A percentile compares a stretch with the other conserved stretches of the same genome.
These are phyloP conservation scores for Erysimum pusillum DNA, from an alignment of 441 rosid species.

Conservation along the genomic window DNA sequence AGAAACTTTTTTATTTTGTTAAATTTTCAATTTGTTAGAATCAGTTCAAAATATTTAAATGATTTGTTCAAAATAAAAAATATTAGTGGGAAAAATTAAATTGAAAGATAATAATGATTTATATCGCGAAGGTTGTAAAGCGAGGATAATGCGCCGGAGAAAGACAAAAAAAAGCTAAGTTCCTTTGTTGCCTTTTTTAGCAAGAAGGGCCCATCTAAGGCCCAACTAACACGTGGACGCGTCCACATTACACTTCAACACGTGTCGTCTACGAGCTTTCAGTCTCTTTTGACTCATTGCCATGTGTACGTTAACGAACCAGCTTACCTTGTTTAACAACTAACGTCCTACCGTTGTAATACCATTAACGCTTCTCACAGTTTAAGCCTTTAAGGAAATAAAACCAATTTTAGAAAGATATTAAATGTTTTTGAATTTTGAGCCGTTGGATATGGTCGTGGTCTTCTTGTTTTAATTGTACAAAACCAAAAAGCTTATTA, in stretches of 20 bases:
- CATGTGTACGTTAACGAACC: slow-evolving; percentile 28
- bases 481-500: too few relatives aligned
- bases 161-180: slow-evolving; percentile 2
- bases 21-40: neutral
- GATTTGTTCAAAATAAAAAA: too few relatives aligned
- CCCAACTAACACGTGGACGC: slow-evolving; percentile 32
- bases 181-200: slow-evolving; percentile 6
- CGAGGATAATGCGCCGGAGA: neutral
- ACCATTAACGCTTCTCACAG: neutral
- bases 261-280: slow-evolving; percentile 16
- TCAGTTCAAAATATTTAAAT: too few relatives aligned
- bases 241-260: neutral
- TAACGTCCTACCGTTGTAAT: slow-evolving; percentile 5
- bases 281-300: slow-evolving; percentile 27
- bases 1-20: too few relatives aligned
- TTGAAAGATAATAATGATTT: neutral
- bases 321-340: neutral
- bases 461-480: too few relatives aligned
- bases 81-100: too few relatives aligned
- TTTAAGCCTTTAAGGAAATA: too few relatives aligned
- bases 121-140: slow-evolving; percentile 25
- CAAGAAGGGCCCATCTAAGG: slow-evolving; percentile 12
- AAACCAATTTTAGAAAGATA: neutral
- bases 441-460: slow-evolving; percentile 11
- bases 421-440: neutral